Percentiles rank a stretch among this genome's conserved stretches.
These are phyloP conservation scores for Graphium sp. DNA, from an alignment of 2,329 filamentous ascomycete species.

Conservation along the genomic window DNA sequence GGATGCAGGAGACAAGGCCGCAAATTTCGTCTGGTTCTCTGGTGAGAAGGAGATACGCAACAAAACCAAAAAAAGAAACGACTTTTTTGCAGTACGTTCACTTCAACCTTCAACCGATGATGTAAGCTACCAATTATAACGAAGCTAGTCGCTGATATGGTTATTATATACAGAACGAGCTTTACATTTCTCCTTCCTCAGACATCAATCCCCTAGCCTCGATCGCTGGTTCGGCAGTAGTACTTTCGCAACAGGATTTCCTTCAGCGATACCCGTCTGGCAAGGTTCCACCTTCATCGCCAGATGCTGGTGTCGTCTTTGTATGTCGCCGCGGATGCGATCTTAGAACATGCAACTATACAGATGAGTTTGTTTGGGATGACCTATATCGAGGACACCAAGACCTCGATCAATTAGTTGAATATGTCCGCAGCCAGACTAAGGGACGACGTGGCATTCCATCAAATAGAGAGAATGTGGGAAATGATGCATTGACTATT, in stretches of 20 bases:
- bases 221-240: constrained; percentile 74
- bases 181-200: constrained; percentile 78
- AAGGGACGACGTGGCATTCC: no score
- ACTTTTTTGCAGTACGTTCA: constrained; percentile 52
- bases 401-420: constrained; percentile 47
- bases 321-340: constrained; percentile 83
- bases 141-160: no score
- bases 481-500: no score
- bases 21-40: constrained; percentile 91
- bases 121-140: no score
- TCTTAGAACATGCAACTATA: constrained; percentile 76
- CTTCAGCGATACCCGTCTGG: constrained; percentile 54
- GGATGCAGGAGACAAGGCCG: constrained; percentile 61
- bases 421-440: no score
- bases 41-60: constrained; percentile 80
- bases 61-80: constrained; percentile 63
- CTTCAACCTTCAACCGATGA: no score
- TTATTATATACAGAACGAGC: constrained; percentile 68
- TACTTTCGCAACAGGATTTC: constrained; percentile 61
- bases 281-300: constrained; percentile 53
- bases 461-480: no score
- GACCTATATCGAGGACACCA: constrained; percentile 54
- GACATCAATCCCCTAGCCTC: constrained; percentile 76
- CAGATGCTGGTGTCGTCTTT: constrained; percentile 72
- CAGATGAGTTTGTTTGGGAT: constrained; percentile 85